Percentiles rank a stretch among this genome's conserved stretches.
Conservation (phyloP, 768 basidiomycete species). For the Phlegmacium glaucopus region DNA sequence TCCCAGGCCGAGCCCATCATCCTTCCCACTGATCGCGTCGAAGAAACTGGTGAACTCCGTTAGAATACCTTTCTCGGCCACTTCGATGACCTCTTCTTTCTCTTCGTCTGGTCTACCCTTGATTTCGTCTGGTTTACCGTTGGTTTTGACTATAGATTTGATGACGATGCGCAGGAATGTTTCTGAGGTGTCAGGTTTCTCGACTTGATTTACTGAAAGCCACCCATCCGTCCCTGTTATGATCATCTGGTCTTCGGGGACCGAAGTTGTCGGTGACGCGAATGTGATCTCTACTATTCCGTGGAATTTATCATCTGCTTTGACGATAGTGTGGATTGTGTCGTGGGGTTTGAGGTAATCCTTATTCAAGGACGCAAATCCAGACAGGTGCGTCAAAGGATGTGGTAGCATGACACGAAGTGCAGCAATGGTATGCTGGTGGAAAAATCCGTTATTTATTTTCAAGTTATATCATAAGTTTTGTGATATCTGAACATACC, state of each 20-base stretch:
- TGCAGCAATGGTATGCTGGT: conserved; percentile 63
- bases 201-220: conserved; percentile 41
- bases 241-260: conserved; percentile 38
- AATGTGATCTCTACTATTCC: conserved; percentile 63
- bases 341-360: conserved; percentile 76
- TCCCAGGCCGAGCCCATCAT: conserved; percentile 47
- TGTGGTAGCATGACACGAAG: conserved; percentile 58
- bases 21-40: conserved; percentile 44
- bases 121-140: too few species aligned
- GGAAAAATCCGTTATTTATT: background rate
- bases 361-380: conserved; percentile 65
- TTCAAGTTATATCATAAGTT: background rate
- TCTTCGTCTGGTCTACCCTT: conserved; percentile 40
- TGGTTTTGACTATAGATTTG: conserved; percentile 32
- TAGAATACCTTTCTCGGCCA: conserved; percentile 48
- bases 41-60: conserved; percentile 60
- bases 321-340: conserved; percentile 61
- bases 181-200: conserved; percentile 15
- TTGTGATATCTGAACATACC: conserved; percentile 34
- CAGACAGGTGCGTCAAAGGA: conserved; percentile 53
- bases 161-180: conserved; percentile 36
- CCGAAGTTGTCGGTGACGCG: conserved; percentile 47
- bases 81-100: conserved; percentile 49
- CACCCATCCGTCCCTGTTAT: conserved; percentile 66
- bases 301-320: conserved; percentile 47